phyloP scores from a whole-genome alignment of 2,329 filamentous ascomycete genomes.

The Exserohilum rostratum region DNA sequence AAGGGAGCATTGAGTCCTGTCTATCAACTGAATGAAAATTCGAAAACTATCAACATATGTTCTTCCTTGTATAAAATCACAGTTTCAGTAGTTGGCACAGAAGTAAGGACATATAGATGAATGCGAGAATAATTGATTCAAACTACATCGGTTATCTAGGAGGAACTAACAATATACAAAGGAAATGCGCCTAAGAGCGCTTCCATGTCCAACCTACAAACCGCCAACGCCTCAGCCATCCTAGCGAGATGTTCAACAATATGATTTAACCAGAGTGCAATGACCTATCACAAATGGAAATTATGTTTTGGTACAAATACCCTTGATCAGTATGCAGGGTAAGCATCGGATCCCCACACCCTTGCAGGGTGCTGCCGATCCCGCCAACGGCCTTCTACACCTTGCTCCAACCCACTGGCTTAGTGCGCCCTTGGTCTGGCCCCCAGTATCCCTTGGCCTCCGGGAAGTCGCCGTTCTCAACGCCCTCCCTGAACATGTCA shows the following conservation, averaged over 20 bases:
- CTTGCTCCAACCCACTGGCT: conserved; percentile 44
- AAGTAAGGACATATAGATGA: too few relatives aligned
- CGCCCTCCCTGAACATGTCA: conserved; percentile 45
- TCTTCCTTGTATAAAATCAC: too few relatives aligned
- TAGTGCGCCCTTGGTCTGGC: conserved; percentile 38
- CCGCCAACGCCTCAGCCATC: conserved; percentile 12
- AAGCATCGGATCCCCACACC: conserved; percentile 22
- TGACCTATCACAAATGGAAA: neutral
- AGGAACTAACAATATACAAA: neutral
- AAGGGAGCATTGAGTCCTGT: neutral
- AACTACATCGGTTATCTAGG: neutral
- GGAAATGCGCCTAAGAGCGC: neutral
- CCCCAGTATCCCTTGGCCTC: conserved; percentile 50
- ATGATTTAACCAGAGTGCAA: neutral
- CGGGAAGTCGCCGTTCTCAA: conserved; percentile 48
- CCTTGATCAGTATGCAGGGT: neutral
- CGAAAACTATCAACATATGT: too few relatives aligned
- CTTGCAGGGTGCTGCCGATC: conserved; percentile 9
- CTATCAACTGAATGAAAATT: neutral
- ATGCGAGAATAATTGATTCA: too few relatives aligned
- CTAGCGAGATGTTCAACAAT: neutral
- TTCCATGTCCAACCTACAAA: neutral
- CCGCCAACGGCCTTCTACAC: conserved; percentile 29
- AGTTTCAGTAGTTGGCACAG: too few relatives aligned
- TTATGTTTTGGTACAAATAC: neutral